Percentiles rank a stretch among this genome's conserved stretches.
These are phyloP conservation scores for Wickerhamomyces strasburgensis DNA, from an alignment of 805 yeast genomes.

Conservation along the genomic window DNA sequence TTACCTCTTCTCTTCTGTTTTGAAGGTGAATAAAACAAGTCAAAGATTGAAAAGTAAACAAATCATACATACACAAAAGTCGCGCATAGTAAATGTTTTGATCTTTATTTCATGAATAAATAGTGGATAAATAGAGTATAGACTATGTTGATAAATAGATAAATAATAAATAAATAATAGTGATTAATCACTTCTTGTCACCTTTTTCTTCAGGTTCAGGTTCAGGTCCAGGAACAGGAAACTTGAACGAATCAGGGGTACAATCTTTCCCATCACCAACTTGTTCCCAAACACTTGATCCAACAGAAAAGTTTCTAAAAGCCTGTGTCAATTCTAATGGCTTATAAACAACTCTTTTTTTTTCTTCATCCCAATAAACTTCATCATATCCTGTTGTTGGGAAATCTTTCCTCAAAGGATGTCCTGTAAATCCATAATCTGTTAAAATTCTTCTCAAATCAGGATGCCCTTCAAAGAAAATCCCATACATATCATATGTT, in stretches of 20 bases:
- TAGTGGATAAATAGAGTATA: constrained; percentile 17
- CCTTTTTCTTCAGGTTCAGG: constrained; percentile 42
- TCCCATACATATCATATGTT: constrained; percentile 81
- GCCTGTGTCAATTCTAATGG: constrained; percentile 91
- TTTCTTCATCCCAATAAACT: constrained; percentile 85
- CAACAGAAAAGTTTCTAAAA: constrained; percentile 84
- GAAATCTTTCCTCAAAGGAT: constrained; percentile 87
- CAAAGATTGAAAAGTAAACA: neutral
- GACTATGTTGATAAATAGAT: constrained; percentile 12
- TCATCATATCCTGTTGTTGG: constrained; percentile 91
- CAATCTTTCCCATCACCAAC: constrained; percentile 83
- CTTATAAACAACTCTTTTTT: constrained; percentile 83
- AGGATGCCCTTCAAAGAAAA: constrained; percentile 85
- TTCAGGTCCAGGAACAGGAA: constrained; percentile 80
- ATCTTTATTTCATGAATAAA: too few species aligned
- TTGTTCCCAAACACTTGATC: constrained; percentile 87
- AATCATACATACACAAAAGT: too few species aligned
- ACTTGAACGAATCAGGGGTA: constrained; percentile 75
- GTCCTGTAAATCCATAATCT: constrained; percentile 90
- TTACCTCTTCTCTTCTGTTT: too few species aligned
- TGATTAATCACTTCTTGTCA: constrained; percentile 17
- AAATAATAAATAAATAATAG: constrained; percentile 3
- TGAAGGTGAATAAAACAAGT: too few species aligned
- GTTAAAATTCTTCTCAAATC: constrained; percentile 87
- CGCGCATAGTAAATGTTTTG: too few species aligned